A percentile compares a stretch with the other conserved stretches of the same genome.
phyloP scores from a whole-genome alignment of 345 rosid genomes.

The Populus deltoides region DNA sequence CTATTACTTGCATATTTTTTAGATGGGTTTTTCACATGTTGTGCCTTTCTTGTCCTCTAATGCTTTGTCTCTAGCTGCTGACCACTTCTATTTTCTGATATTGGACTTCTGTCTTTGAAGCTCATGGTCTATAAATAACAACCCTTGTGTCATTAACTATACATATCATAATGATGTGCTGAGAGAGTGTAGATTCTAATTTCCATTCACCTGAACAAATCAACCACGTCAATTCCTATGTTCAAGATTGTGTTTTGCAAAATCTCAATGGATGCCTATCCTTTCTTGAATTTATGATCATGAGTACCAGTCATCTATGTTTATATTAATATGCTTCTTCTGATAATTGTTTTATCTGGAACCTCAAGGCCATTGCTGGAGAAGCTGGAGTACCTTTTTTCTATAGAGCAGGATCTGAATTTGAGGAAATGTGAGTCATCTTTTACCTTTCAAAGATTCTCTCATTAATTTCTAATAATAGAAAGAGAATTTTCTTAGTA shows the following conservation, averaged over 20 bases:
- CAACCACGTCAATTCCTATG: background rate
- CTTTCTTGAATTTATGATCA: background rate
- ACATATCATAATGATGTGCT: background rate
- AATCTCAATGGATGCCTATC: background rate
- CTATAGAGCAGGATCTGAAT: slow-evolving; percentile 98
- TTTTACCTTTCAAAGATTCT: slow-evolving; percentile 4
- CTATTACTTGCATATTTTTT: background rate
- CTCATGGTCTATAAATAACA: background rate
- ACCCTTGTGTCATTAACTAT: background rate
- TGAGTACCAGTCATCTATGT: background rate
- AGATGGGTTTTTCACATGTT: background rate
- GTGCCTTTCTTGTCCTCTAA: background rate
- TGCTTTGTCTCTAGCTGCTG: background rate
- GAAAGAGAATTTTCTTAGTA: background rate
- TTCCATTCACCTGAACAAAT: background rate
- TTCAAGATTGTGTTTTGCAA: background rate
- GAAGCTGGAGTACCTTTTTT: slow-evolving; percentile 99
- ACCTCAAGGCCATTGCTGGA: slow-evolving; percentile 94
- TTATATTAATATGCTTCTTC: background rate
- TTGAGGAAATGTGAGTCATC: slow-evolving; percentile 92
- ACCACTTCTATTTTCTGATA: background rate
- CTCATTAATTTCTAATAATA: background rate
- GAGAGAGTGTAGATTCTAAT: background rate
- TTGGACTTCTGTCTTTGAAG: background rate
- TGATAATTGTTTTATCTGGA: slow-evolving; percentile 19